Conservation (phyloP, 306 rosid genomes). For the Citrullus mucosospermus region DNA sequence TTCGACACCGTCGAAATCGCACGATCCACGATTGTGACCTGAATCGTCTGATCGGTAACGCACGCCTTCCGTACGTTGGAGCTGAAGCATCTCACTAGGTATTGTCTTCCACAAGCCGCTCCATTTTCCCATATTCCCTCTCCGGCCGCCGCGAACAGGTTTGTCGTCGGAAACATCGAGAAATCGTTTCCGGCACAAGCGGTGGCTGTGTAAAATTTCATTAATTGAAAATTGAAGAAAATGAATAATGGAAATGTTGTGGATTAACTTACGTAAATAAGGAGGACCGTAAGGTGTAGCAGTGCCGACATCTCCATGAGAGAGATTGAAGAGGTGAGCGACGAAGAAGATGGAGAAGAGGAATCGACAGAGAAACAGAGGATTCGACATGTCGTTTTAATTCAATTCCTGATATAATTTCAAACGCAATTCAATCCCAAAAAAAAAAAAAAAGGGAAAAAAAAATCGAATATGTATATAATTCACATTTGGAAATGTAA, state of each 20-base stretch:
- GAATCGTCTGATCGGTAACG: slow-evolving; percentile 34
- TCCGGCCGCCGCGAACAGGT: slow-evolving; percentile 61
- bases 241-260: too few species aligned
- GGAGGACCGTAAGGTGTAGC: slow-evolving; percentile 46
- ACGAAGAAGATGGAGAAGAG: slow-evolving; percentile 13
- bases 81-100: slow-evolving; percentile 59
- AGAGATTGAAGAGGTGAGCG: slow-evolving; percentile 13
- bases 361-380: neutral
- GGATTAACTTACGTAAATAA: slow-evolving; percentile 30
- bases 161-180: slow-evolving; percentile 37
- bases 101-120: slow-evolving; percentile 69
- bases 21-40: slow-evolving; percentile 57
- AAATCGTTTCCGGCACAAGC: slow-evolving; percentile 34
- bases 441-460: too few species aligned
- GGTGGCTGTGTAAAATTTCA: slow-evolving; percentile 28
- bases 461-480: too few species aligned
- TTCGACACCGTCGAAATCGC: slow-evolving; percentile 28
- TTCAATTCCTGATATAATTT: neutral
- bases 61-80: slow-evolving; percentile 33
- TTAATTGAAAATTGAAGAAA: neutral
- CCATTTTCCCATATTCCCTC: slow-evolving; percentile 92
- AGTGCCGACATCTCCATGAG: slow-evolving; percentile 45
- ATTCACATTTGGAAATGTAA: too few species aligned
- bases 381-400: slow-evolving; percentile 12
- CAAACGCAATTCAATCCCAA: too few species aligned